phyloP scores from a whole-genome alignment of 441 rosid genomes.

The Francoa sonchifolia region DNA sequence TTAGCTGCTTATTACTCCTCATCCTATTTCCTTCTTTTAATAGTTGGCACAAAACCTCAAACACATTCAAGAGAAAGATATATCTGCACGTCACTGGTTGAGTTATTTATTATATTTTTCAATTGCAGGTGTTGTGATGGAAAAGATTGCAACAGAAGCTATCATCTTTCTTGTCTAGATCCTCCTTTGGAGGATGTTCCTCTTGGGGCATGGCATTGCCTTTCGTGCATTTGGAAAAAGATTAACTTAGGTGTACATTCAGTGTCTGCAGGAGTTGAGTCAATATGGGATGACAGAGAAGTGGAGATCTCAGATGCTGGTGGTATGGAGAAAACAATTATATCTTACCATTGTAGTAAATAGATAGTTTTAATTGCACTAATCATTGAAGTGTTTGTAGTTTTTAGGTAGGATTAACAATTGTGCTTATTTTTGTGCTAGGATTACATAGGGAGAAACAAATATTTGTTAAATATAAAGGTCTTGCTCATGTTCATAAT shows the following conservation, averaged over 20 bases:
- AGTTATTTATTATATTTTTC: background rate
- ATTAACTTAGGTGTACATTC: constrained; percentile 26
- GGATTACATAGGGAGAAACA: constrained; percentile 24
- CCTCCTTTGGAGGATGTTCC: constrained; percentile 29
- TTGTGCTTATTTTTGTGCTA: constrained; percentile 12
- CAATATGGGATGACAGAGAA: constrained; percentile 34
- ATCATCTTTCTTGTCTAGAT: constrained; percentile 40
- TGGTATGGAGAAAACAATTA: constrained; percentile 22
- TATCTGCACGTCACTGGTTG: background rate
- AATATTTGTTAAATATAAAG: constrained; percentile 35
- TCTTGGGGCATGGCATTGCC: constrained; percentile 37
- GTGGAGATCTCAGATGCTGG: constrained; percentile 15
- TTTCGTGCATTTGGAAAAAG: constrained; percentile 30
- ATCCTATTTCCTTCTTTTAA: too few relatives aligned
- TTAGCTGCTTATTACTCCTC: too few relatives aligned
- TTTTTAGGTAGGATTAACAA: background rate
- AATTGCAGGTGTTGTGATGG: constrained; percentile 48
- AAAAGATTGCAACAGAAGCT: constrained; percentile 35
- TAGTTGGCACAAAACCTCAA: background rate
- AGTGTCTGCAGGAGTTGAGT: constrained; percentile 35
- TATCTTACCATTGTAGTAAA: background rate
- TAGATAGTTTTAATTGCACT: background rate
- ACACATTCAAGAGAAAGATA: background rate
- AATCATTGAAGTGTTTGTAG: constrained; percentile 3
- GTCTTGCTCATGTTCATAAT: constrained; percentile 46